Base-by-base conservation (phyloP, 2,329 filamentous ascomycete genomes). In the Nectriaceae sp. region DNA sequence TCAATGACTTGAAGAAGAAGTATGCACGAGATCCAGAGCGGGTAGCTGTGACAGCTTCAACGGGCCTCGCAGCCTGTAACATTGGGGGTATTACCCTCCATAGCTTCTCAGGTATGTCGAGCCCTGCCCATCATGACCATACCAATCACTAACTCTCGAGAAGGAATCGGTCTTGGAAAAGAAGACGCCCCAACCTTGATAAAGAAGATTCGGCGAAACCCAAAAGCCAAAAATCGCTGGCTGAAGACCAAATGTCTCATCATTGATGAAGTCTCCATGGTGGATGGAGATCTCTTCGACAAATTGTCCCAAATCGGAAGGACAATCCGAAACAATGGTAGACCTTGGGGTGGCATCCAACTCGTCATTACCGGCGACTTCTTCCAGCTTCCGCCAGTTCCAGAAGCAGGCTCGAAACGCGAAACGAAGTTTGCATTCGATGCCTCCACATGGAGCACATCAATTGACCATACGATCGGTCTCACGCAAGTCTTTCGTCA, bases 191-290 rank as follows among this genome's bases (percentile, higher is more conserved):
- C 84, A 15, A 83, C 87, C 24, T 77, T 99, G 20, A 82, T 97
- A 42, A 94, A 89, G 69, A 99, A 97, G 77, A 90, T 99, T 60
- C 87, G 89, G 60, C 83, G 85, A 49, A 97, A 97, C 57, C 78
- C 82, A 16, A 97, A 97, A 66, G 90, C 91, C 19, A 93, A 89
- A 65, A 87, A 84, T 55, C 83, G 93, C 35, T 99, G 95, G 95
- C 73, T 95, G 56, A 83, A 85, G 47, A 96, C 91, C 1, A 96
- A 92, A 64, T 84, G 90, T 11, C 79, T 99, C 20, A 80, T 99
- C 57, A 83, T 99, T 60, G 94, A 99, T 69, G 94, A 99, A 67
- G 86, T 99, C 3, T 97, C 94, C 11, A 99, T 99, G 95, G 92
- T 99, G 4, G 94, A 99, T 61, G 94, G 90, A 1, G 92, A 97